Evolutionary conservation across 805 yeast species (phyloP), one percentile per base, ranked within the genome.

Genomic region (Candida chauliodis): DNA sequence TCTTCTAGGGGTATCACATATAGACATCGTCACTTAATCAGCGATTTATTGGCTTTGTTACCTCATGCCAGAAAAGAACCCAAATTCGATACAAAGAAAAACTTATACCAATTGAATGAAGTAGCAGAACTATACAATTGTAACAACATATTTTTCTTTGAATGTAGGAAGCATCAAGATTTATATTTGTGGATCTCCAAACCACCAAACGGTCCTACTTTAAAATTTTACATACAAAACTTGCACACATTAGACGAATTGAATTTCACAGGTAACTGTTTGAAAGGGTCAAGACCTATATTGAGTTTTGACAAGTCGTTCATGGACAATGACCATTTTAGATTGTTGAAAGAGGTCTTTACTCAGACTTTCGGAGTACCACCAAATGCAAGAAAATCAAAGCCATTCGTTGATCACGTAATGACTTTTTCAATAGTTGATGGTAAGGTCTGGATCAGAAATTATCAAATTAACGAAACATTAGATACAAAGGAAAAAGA

Each of bases 21-120:
- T 59, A 83, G 99, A 69, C 98, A 93, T 58, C 89, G 99, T 56
- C 98, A 93, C 64, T 68, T 93, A 54, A 87, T 93, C 46, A 75
- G 77, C 49, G 98, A 93, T 65, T 67, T 93, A 45, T 68, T 79
- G 48, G 64, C 78, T 16, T 69, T 93, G 59, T 66, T 93, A 59
- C 99, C 99, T 40, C 99, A 93, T 58, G 83, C 95, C 29, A 81
- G 96, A 61, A 91, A 90, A 58, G 99, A 93, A 66, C 95, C 97
- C 44, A 93, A 93, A 60, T 75, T 91, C 54, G 99, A 93, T 63
- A 82, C 90, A 42, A 93, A 93, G 66, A 86, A 90, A 59, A 86
- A 87, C 60, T 73, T 91, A 46, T 76, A 78, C 58, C 91, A 89
- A 60, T 74, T 93, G 43, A 93, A 93, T 56, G 99, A 93, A 68